phyloP scores from a whole-genome alignment of 192 early-diverging fungal genomes.

The Rhizoclosmatium globosum region DNA sequence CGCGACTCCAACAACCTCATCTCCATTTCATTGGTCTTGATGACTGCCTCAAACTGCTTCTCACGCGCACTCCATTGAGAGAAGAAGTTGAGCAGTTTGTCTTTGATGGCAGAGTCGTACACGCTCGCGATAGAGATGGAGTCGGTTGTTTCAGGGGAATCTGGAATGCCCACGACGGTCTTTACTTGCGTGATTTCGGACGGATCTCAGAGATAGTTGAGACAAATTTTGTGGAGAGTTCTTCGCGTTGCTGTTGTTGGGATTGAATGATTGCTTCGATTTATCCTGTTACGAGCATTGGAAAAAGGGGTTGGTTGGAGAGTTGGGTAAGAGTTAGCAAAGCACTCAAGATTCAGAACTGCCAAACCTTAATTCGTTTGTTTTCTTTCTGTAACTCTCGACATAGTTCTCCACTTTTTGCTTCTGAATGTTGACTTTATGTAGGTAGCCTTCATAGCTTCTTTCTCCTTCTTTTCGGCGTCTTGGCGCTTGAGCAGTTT shows the following conservation, averaged over 20 bases:
- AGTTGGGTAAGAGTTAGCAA: neutral
- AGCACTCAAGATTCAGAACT: too few relatives aligned
- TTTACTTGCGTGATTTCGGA: constrained; percentile 49
- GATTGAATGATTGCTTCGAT: constrained; percentile 50
- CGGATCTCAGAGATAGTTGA: constrained; percentile 68
- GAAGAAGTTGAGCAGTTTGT: constrained; percentile 65
- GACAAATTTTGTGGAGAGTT: constrained; percentile 67
- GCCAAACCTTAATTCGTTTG: constrained; percentile 58
- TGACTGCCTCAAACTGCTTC: constrained; percentile 66
- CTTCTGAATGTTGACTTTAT: constrained; percentile 47
- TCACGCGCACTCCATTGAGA: constrained; percentile 70
- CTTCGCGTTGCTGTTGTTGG: constrained; percentile 65
- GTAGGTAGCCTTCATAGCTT: constrained; percentile 45
- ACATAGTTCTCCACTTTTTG: constrained; percentile 68
- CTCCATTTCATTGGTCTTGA: constrained; percentile 66
- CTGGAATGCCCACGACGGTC: constrained; percentile 20
- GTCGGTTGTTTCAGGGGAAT: constrained; percentile 23
- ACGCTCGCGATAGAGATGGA: constrained; percentile 11
- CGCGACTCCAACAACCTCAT: constrained; percentile 65
- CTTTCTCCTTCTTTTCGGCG: constrained; percentile 58
- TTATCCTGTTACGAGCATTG: constrained; percentile 51
- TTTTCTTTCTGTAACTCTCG: constrained; percentile 69
- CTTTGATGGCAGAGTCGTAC: constrained; percentile 55
- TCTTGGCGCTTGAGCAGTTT: constrained; percentile 59
- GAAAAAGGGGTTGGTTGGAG: neutral